Conservation (phyloP, 495 filamentous ascomycete genomes). For the Gamarada debralockiae region DNA sequence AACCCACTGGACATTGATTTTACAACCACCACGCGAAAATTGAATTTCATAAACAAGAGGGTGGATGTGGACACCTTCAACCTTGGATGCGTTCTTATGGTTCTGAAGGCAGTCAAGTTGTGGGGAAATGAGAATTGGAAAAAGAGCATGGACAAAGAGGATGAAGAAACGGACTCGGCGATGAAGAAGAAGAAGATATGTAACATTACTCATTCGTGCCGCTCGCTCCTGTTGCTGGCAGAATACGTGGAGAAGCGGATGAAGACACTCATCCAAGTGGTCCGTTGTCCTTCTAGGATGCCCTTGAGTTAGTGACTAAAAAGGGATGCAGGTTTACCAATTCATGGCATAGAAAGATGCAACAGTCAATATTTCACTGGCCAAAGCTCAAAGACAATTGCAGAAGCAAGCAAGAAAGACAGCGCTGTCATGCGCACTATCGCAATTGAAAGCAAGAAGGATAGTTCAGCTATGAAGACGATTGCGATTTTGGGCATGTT, state of each 20-base stretch:
- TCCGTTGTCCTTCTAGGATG: background rate
- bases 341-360: constrained; percentile 15
- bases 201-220: background rate
- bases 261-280: constrained; percentile 2
- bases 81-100: background rate
- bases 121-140: background rate
- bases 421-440: constrained; percentile 7
- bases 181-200: background rate
- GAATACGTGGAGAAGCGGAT: constrained; percentile 6
- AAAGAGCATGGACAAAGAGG: background rate
- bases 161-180: background rate
- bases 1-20: constrained; percentile 9
- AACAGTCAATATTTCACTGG: constrained; percentile 4
- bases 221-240: background rate
- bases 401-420: constrained; percentile 12
- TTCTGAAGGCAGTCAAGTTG: background rate
- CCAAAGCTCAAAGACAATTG: constrained; percentile 3
- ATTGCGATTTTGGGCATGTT: constrained; percentile 46
- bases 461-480: constrained; percentile 48
- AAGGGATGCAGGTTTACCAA: constrained; percentile 12
- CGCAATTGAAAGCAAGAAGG: constrained; percentile 49
- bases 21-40: background rate
- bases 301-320: background rate
- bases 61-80: background rate
- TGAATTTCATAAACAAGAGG: constrained; percentile 2